Percentiles rank a stretch among this genome's conserved stretches.
Evolutionary conservation across 495 filamentous ascomycete genomes (phyloP).

Genomic region (Paragyromitra xinjiangensis): DNA sequence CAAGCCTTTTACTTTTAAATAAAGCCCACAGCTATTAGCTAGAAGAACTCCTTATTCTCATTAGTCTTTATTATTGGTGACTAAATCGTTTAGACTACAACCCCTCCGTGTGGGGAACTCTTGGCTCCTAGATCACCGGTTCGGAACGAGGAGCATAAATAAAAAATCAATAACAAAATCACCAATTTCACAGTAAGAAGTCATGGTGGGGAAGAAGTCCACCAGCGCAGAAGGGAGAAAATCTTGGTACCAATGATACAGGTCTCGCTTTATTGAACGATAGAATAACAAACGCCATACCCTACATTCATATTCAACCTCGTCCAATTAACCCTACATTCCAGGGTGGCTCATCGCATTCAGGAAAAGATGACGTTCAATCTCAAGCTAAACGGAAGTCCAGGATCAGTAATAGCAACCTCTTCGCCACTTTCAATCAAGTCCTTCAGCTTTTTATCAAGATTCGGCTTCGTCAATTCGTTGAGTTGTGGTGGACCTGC

Average conservation of each 20-base stretch:
- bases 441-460: constrained; percentile 75
- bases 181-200: background rate
- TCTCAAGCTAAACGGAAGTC: constrained; percentile 52
- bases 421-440: constrained; percentile 73
- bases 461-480: constrained; percentile 80
- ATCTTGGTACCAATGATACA: background rate
- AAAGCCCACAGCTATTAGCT: too few relatives aligned
- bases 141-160: background rate
- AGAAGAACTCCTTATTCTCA: too few relatives aligned
- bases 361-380: constrained; percentile 50
- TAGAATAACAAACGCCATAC: constrained; percentile 29
- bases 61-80: too few relatives aligned
- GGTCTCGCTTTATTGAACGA: background rate
- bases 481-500: constrained; percentile 81
- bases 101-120: background rate
- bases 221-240: background rate
- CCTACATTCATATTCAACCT: background rate
- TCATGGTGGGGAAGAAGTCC: background rate
- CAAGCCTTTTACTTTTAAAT: too few relatives aligned
- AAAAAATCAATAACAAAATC: background rate
- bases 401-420: constrained; percentile 56
- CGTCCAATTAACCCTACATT: background rate
- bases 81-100: too few relatives aligned
- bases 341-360: background rate
- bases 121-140: background rate